These are phyloP conservation scores for Exidia glandulosa DNA, from an alignment of 768 basidiomycete species.

Conservation along the genomic window DNA sequence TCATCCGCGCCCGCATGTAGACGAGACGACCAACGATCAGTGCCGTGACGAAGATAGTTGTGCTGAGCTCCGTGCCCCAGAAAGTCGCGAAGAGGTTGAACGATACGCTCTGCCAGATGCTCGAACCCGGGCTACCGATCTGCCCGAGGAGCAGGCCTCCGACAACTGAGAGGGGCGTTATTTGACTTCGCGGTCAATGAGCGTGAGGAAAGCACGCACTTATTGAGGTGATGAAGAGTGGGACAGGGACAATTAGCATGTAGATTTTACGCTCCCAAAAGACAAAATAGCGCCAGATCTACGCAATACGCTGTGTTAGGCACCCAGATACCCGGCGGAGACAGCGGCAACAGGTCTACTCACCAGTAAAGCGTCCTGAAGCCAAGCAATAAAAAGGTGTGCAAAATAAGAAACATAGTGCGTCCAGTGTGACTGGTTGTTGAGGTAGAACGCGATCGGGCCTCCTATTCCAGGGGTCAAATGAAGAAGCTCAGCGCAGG, in stretches of 20 bases:
- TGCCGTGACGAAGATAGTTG: conserved; percentile 24
- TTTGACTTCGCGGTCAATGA: too few relatives aligned
- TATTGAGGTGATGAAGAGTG: background rate
- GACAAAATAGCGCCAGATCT: background rate
- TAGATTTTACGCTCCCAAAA: background rate
- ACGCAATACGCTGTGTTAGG: background rate
- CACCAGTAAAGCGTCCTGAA: background rate
- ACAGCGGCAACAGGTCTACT: background rate
- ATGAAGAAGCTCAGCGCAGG: too few relatives aligned
- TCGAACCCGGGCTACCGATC: background rate
- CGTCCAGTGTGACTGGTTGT: background rate
- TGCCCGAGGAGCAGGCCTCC: background rate
- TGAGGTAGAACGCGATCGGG: background rate
- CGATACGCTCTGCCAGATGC: background rate
- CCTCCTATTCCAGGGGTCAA: too few relatives aligned
- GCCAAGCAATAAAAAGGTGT: background rate
- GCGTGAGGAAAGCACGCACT: too few relatives aligned
- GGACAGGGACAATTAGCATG: background rate
- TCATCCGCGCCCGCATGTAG: conserved; percentile 13
- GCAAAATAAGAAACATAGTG: background rate
- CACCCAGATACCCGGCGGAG: background rate
- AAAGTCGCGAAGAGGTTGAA: too few relatives aligned
- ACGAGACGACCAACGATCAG: conserved; percentile 22
- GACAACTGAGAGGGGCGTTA: too few relatives aligned
- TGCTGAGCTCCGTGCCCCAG: conserved; percentile 13